phyloP scores from a whole-genome alignment of 1,284 basidiomycete species.

The Trichosporon faecale region DNA sequence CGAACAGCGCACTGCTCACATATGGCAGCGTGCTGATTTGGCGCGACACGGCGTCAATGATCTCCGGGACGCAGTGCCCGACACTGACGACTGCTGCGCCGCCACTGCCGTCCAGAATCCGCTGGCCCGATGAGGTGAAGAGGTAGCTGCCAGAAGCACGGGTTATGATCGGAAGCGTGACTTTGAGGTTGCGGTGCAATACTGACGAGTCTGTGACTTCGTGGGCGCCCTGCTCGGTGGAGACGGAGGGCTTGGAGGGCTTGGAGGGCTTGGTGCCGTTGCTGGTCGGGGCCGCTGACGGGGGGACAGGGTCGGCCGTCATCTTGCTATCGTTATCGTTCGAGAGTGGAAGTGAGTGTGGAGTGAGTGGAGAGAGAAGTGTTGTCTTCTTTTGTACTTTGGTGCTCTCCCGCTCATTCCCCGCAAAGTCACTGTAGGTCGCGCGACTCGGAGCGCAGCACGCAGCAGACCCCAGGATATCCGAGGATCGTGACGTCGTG shows the following conservation, averaged over 20 bases:
- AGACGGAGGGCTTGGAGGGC: background rate
- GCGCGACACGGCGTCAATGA: constrained; percentile 29
- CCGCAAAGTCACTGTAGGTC: too few relatives aligned
- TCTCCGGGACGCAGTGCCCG: constrained; percentile 66
- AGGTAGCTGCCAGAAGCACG: constrained; percentile 34
- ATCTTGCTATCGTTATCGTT: background rate
- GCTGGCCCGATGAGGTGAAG: constrained; percentile 26
- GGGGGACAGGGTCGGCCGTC: background rate
- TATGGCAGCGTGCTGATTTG: constrained; percentile 67
- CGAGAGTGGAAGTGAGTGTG: background rate
- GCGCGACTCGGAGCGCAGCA: background rate
- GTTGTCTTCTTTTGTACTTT: background rate
- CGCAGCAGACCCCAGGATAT: too few relatives aligned
- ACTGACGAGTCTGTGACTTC: constrained; percentile 14
- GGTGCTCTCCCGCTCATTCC: background rate
- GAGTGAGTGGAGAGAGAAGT: background rate
- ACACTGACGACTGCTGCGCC: constrained; percentile 79
- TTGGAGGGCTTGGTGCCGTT: background rate
- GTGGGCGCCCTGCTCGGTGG: background rate
- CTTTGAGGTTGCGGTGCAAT: constrained; percentile 29
- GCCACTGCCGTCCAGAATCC: constrained; percentile 53
- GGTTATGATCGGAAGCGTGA: constrained; percentile 24
- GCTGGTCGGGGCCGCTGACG: background rate
- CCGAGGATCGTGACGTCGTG: too few relatives aligned
- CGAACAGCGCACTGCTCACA: constrained; percentile 26